These are phyloP conservation scores for Lobosporangium transversale DNA, from an alignment of 192 early-diverging fungal genomes.

Conservation along the genomic window DNA sequence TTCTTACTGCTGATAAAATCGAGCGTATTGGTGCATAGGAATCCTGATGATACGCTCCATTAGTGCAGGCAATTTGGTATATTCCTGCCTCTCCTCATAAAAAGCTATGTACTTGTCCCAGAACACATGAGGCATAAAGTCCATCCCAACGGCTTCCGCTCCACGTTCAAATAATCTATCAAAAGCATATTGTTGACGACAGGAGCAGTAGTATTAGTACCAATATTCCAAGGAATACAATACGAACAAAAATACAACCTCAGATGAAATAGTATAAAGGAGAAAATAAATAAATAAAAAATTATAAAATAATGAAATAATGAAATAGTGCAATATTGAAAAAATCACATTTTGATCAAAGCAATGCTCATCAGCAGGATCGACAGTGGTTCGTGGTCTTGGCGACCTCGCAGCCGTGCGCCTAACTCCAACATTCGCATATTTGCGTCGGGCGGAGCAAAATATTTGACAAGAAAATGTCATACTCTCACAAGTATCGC, in stretches of 20 bases:
- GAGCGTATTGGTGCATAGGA: constrained; percentile 78
- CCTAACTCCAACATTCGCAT: constrained; percentile 5
- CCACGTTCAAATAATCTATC: constrained; percentile 76
- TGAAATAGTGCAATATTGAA: too few species aligned
- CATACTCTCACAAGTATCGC: too few species aligned
- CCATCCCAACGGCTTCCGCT: constrained; percentile 67
- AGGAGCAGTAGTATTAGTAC: not conserved
- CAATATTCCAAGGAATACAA: too few species aligned
- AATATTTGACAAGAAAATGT: too few species aligned
- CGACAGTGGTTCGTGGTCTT: not conserved
- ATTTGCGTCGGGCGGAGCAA: too few species aligned
- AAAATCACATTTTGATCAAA: constrained; percentile 3
- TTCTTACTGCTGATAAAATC: constrained; percentile 75
- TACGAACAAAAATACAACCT: too few species aligned
- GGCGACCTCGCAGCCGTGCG: not conserved
- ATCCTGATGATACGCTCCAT: constrained; percentile 74
- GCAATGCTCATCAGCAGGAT: constrained; percentile 13
- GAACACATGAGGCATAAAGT: constrained; percentile 74
- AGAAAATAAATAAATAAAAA: not conserved
- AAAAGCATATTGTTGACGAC: not conserved
- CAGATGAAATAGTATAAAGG: not conserved
- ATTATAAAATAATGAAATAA: not conserved
- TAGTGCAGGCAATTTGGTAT: constrained; percentile 57
- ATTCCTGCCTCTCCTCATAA: constrained; percentile 57
- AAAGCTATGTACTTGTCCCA: constrained; percentile 71